Evolutionary conservation across 1,139 yeast genomes (phyloP).

Genomic region (Groenewaldozyma sp.): DNA sequence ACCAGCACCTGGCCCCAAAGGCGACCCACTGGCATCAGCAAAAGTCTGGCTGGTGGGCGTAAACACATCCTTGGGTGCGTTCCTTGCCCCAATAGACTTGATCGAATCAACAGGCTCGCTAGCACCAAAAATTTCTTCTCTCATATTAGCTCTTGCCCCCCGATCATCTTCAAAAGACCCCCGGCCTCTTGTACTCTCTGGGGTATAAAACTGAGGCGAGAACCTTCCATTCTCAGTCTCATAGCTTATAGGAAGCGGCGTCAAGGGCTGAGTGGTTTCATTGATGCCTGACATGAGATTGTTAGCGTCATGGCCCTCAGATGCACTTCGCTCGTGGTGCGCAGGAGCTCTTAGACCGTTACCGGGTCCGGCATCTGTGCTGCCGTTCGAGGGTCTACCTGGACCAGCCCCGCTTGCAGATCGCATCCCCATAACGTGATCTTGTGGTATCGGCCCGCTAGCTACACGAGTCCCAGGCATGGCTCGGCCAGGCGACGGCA

Average conservation of each 20-base stretch:
- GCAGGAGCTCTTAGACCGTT: conserved; percentile 3
- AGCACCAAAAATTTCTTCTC: conserved; percentile 16
- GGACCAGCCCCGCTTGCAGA: too few relatives aligned
- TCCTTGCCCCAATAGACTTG: conserved; percentile 14
- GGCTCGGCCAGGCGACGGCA: too few relatives aligned
- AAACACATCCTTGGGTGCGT: conserved; percentile 9
- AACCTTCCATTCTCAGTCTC: background rate
- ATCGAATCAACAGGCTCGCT: conserved; percentile 18
- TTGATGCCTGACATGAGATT: conserved; percentile 22
- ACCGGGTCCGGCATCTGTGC: background rate
- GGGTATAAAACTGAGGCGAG: conserved; percentile 1
- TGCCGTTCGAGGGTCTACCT: background rate
- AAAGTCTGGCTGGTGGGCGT: conserved; percentile 2
- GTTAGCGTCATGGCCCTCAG: conserved; percentile 27
- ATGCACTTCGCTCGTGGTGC: conserved; percentile 24
- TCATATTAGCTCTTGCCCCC: conserved; percentile 8
- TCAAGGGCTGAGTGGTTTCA: conserved; percentile 21
- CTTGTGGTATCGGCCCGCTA: too few relatives aligned
- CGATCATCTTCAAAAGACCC: background rate
- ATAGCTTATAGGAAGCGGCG: conserved; percentile 13
- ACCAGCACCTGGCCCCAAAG: background rate
- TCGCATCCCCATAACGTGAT: too few relatives aligned
- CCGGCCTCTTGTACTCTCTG: background rate
- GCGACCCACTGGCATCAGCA: background rate
- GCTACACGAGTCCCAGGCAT: too few relatives aligned